These are phyloP conservation scores for Aspergillus heteromorphus DNA, from an alignment of 495 filamentous ascomycete genomes.

Conservation along the genomic window DNA sequence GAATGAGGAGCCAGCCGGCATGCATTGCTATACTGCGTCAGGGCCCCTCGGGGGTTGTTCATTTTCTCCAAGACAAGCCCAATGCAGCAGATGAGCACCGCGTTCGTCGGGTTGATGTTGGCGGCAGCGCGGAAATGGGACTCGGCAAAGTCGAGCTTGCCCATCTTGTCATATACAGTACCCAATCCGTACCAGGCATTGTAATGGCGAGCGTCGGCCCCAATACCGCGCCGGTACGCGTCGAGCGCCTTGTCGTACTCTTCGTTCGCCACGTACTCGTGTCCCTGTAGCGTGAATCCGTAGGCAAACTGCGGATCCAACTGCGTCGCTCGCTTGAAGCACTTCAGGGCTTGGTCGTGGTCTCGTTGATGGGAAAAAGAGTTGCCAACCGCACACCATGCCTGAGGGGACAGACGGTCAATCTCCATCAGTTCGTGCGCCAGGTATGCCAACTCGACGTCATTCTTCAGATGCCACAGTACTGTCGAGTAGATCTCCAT, in stretches of 20 bases:
- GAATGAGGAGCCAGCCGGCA: slow-evolving; percentile 74
- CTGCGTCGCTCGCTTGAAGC: slow-evolving; percentile 92
- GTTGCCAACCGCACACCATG: slow-evolving; percentile 94
- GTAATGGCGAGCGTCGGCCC: slow-evolving; percentile 84
- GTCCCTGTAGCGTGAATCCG: slow-evolving; percentile 89
- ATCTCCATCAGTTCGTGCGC: slow-evolving; percentile 82
- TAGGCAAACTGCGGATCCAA: slow-evolving; percentile 89
- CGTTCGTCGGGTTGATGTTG: slow-evolving; percentile 84
- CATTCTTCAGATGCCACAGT: slow-evolving; percentile 92
- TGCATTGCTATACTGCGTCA: slow-evolving; percentile 74
- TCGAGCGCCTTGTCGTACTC: slow-evolving; percentile 92
- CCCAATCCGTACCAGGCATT: slow-evolving; percentile 97
- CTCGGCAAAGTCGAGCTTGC: slow-evolving; percentile 85
- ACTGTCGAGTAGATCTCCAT: slow-evolving; percentile 98
- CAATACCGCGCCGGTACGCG: slow-evolving; percentile 75
- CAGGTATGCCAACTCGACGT: slow-evolving; percentile 84
- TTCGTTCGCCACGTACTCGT: slow-evolving; percentile 94
- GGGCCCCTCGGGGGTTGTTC: slow-evolving; percentile 68
- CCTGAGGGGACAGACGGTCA: slow-evolving; percentile 82
- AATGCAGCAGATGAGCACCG: slow-evolving; percentile 85
- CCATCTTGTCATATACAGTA: slow-evolving; percentile 87
- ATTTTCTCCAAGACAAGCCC: slow-evolving; percentile 83
- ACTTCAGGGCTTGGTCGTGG: slow-evolving; percentile 88
- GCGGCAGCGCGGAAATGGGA: slow-evolving; percentile 84
- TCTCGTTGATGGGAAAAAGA: slow-evolving; percentile 92